These are phyloP conservation scores for Citrus unshiu DNA, from an alignment of 345 rosid genomes.

Conservation along the genomic window DNA sequence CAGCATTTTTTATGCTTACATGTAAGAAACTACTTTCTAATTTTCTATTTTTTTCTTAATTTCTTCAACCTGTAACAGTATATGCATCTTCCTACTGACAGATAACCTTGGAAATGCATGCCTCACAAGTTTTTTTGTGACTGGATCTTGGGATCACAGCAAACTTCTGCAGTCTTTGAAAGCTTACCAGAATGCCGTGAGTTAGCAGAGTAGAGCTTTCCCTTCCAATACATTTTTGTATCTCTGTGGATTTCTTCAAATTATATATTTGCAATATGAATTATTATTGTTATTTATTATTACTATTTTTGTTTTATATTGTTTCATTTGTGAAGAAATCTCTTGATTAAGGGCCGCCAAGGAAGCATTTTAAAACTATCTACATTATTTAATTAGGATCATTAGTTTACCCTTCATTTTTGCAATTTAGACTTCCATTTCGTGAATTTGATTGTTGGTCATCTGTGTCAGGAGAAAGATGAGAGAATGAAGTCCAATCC, in stretches of 20 bases:
- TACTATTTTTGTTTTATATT: too few relatives aligned
- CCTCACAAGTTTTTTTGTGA: conserved; percentile 62
- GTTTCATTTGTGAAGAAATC: not conserved
- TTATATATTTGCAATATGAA: not conserved
- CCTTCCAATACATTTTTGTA: not conserved
- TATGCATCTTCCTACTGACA: conserved; percentile 26
- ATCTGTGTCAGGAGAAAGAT: conserved; percentile 58
- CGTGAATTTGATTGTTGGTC: conserved; percentile 1
- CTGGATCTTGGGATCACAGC: conserved; percentile 71
- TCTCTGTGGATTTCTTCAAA: not conserved
- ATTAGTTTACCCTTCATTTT: not conserved
- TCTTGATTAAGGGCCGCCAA: not conserved
- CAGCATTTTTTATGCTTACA: not conserved
- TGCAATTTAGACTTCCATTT: not conserved
- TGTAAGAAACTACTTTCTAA: not conserved
- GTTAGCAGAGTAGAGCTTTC: conserved; percentile 17
- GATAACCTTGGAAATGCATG: conserved; percentile 81
- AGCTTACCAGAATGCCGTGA: conserved; percentile 80
- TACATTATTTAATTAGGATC: not conserved
- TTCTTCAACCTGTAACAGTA: not conserved
- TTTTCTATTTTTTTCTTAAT: not conserved
- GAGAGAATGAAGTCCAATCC: conserved; percentile 61
- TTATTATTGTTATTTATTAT: not conserved
- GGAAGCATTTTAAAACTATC: not conserved
- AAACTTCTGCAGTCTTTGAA: conserved; percentile 65